Evolutionary conservation across 1,139 yeast genomes (phyloP), one percentile per base, ranked within the genome.

Genomic region (Eremothecium sinecaudum): DNA sequence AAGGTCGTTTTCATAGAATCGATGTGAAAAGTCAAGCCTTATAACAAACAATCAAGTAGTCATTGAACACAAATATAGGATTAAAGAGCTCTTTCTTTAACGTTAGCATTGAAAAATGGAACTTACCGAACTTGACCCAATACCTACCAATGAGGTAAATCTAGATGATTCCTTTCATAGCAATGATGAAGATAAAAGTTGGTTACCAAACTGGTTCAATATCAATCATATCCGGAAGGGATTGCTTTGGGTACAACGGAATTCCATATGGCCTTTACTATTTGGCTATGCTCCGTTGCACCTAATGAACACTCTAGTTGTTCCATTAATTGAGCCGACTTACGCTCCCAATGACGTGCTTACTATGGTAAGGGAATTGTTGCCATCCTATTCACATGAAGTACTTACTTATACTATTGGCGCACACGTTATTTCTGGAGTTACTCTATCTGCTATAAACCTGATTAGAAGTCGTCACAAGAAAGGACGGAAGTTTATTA

Each of bases 291-390:
- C 47, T 33, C 52, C 53, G 2, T 25, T 50, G 8, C 53, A 50
- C 33, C 50, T 47, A 3, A 37, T 43, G 12, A 49, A 50, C 26
- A 45, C 51, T 10, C 37, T 49, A 13, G 20, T 48, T 5, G 34
- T 41, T 4, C 53, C 52, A 8, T 34, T 44, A 1, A 27, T 49
- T 11, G 40, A 45, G 2, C 45, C 51, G n/a, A 39, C 31, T 4
- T 36, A 41, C 7, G 45, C 47, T 10, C 51, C 52, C 2, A 44
- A 48, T 33, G 51, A 47, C 11, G 43, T 46, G 5, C 35, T 50
- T 21, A 45, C 39, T 42, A 48, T 47, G 48, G 35, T 50, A 3
- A 32, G 51, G 23, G 51, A 47, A 30, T 28, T 46, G 14, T 35
- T 47, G 21, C 50, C 50, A 13, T 35, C 46, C 18, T 33, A 39